These are phyloP conservation scores for Ustilago hordei DNA, from an alignment of 1,284 basidiomycete genomes.

Conservation along the genomic window DNA sequence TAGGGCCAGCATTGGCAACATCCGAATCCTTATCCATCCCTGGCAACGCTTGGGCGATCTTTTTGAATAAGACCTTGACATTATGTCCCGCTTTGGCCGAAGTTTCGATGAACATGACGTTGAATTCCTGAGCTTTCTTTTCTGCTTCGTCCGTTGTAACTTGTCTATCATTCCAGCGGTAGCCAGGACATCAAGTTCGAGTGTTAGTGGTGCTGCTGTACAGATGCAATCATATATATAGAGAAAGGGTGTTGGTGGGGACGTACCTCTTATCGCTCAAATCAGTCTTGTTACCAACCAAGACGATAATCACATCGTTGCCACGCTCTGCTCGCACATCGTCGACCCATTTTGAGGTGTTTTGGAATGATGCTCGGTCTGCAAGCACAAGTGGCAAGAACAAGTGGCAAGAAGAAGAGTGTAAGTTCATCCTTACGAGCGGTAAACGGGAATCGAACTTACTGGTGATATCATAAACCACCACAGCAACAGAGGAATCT, in stretches of 20 bases:
- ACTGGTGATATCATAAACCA: slow-evolving; percentile 99
- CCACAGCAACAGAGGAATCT: slow-evolving; percentile 97
- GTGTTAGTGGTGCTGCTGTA: too few species aligned
- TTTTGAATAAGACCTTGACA: slow-evolving; percentile 98
- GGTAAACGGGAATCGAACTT: slow-evolving; percentile 67
- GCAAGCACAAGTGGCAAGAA: not conserved
- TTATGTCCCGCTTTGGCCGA: slow-evolving; percentile 99
- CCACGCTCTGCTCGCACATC: slow-evolving; percentile 97
- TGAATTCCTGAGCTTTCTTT: slow-evolving; percentile 88
- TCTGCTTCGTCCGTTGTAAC: slow-evolving; percentile 99
- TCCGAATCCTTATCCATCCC: slow-evolving; percentile 87
- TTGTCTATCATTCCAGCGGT: slow-evolving; percentile 74
- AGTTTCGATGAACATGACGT: slow-evolving; percentile 99
- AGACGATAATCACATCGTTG: slow-evolving; percentile 96
- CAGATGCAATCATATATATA: too few species aligned
- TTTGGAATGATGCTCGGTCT: slow-evolving; percentile 94
- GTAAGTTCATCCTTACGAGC: too few species aligned
- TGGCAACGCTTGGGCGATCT: slow-evolving; percentile 97
- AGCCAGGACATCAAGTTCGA: too few species aligned
- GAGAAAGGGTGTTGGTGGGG: not conserved
- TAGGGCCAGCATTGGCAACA: slow-evolving; percentile 71
- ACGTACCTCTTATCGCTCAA: slow-evolving; percentile 68
- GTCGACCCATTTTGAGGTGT: slow-evolving; percentile 99
- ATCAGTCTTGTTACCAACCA: slow-evolving; percentile 99
- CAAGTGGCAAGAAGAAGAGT: too few species aligned